Conservation (phyloP, 495 filamentous ascomycete genomes). For the Bathelium albidoporum region DNA sequence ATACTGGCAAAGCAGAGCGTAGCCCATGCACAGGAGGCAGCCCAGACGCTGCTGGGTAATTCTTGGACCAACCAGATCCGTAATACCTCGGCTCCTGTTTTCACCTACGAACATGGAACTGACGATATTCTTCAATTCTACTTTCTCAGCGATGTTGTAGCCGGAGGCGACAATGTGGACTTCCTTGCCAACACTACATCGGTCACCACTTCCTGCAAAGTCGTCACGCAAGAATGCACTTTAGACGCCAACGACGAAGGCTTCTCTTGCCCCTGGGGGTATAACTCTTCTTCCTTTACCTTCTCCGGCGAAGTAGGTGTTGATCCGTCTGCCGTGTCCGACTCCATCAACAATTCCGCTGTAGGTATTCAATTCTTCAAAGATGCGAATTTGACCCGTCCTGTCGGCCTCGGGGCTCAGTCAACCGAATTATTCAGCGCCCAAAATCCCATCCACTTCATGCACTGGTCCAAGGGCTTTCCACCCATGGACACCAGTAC, state of each 20-base stretch:
- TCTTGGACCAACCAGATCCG: conserved; percentile 6
- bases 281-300: conserved; percentile 4
- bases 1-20: background rate
- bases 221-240: conserved; percentile 10
- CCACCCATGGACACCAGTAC: background rate
- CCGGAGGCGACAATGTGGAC: conserved; percentile 1
- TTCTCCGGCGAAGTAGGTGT: conserved; percentile 10
- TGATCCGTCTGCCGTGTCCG: conserved; percentile 1
- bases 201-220: conserved; percentile 10
- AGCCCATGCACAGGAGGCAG: conserved; percentile 9
- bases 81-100: background rate
- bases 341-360: conserved; percentile 7
- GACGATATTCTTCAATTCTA: background rate
- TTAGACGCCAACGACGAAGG: conserved; percentile 1
- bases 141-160: background rate
- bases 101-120: background rate
- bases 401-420: conserved; percentile 10
- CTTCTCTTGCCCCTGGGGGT: conserved; percentile 6
- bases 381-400: conserved; percentile 6
- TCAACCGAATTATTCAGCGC: conserved; percentile 11
- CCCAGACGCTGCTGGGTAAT: conserved; percentile 9
- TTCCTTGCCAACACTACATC: conserved; percentile 10
- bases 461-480: conserved; percentile 13
- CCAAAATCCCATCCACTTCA: conserved; percentile 15
- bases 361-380: conserved; percentile 17